phyloP scores from a whole-genome alignment of 371 early-diverging fungal species.

The Mortierella sp. region DNA sequence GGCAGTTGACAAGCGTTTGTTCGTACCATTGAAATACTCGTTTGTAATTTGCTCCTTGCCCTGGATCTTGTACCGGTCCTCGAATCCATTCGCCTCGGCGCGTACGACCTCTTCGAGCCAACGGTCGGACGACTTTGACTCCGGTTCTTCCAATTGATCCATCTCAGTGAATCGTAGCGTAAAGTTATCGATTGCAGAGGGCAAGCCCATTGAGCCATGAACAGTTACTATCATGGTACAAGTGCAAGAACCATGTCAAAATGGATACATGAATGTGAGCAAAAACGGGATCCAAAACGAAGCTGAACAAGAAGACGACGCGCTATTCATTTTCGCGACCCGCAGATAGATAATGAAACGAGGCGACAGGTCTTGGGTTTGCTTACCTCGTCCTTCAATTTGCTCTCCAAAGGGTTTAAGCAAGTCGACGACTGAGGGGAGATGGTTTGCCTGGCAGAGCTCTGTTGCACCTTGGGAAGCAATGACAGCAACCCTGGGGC shows the following conservation, averaged over 20 bases:
- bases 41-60: slow-evolving; percentile 61
- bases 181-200: slow-evolving; percentile 75
- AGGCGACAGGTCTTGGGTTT: neutral
- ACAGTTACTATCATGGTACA: slow-evolving; percentile 66
- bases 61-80: slow-evolving; percentile 35
- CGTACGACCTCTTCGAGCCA: slow-evolving; percentile 71
- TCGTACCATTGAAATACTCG: slow-evolving; percentile 65
- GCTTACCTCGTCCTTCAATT: slow-evolving; percentile 79
- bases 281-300: neutral
- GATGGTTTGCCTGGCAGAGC: slow-evolving; percentile 75
- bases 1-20: neutral
- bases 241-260: neutral
- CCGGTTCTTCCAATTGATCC: slow-evolving; percentile 70
- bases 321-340: neutral
- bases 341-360: slow-evolving; percentile 11
- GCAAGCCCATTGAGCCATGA: slow-evolving; percentile 76
- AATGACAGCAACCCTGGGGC: slow-evolving; percentile 82
- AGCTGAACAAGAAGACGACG: slow-evolving; percentile 1
- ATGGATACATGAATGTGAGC: neutral
- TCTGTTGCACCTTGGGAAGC: slow-evolving; percentile 82
- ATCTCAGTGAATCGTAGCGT: slow-evolving; percentile 77
- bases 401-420: slow-evolving; percentile 87
- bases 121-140: slow-evolving; percentile 66
- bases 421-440: slow-evolving; percentile 80
- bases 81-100: slow-evolving; percentile 28